These are phyloP conservation scores for Blastobotrys elegans DNA, from an alignment of 1,139 yeast genomes.

Conservation along the genomic window DNA sequence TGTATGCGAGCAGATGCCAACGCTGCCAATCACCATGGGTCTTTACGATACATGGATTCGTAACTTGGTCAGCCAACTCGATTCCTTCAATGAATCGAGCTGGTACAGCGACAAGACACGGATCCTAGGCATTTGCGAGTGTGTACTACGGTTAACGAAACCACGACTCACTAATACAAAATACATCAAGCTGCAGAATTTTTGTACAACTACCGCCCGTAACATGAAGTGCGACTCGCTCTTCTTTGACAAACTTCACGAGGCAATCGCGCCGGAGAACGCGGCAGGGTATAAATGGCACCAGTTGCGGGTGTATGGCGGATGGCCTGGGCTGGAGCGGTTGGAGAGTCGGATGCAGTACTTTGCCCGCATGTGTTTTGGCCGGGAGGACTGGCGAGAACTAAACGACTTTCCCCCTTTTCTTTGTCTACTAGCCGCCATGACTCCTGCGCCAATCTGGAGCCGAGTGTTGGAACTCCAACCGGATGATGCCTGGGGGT, in stretches of 20 bases:
- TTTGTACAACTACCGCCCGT: not conserved
- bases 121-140: constrained; percentile 1
- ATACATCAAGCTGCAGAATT: not conserved
- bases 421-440: constrained; percentile 8
- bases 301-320: constrained; percentile 9
- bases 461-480: not conserved
- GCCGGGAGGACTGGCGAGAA: constrained; percentile 4
- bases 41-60: constrained; percentile 1
- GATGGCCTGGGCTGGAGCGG: constrained; percentile 11
- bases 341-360: constrained; percentile 9
- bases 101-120: constrained; percentile 3
- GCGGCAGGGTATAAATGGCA: constrained; percentile 10
- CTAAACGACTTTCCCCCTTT: constrained; percentile 6
- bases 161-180: not conserved
- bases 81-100: not conserved
- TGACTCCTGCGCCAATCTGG: constrained; percentile 12
- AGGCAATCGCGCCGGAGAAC: constrained; percentile 1
- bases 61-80: not conserved
- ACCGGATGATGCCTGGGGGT: constrained; percentile 7
- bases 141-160: not conserved
- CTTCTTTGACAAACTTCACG: constrained; percentile 6
- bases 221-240: not conserved
- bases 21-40: constrained; percentile 4
- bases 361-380: constrained; percentile 9
- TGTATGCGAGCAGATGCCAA: constrained; percentile 1